A percentile compares a stretch with the other conserved stretches of the same genome.
Conservation (phyloP, 2,329 filamentous ascomycete genomes). For the Colletotrichum truncatum region DNA sequence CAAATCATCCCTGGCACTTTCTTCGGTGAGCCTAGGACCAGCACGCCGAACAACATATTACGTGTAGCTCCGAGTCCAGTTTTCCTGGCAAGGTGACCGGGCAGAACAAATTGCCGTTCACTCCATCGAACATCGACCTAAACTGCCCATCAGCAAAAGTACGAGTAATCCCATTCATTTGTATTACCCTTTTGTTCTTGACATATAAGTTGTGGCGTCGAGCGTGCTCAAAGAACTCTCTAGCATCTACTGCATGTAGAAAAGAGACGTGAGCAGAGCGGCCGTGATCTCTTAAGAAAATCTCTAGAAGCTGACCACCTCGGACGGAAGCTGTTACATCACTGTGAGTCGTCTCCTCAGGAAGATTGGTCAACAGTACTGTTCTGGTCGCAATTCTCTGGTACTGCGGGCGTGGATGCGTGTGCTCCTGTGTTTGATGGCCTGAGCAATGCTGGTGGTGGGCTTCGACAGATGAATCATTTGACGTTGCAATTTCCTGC, state of each 20-base stretch:
- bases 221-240: conserved; percentile 70
- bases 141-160: background rate
- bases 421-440: background rate
- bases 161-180: background rate
- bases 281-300: conserved; percentile 69
- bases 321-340: conserved; percentile 73
- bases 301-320: conserved; percentile 76
- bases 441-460: background rate
- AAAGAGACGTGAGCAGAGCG: conserved; percentile 75
- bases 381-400: conserved; percentile 60
- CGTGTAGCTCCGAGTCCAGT: conserved; percentile 74
- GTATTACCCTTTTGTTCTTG: conserved; percentile 59
- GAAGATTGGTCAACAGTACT: conserved; percentile 69
- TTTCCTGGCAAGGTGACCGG: conserved; percentile 70
- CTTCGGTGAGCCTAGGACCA: conserved; percentile 66
- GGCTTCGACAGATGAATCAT: background rate
- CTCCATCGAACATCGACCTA: conserved; percentile 78
- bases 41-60: conserved; percentile 73
- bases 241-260: conserved; percentile 68
- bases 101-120: conserved; percentile 74
- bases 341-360: conserved; percentile 68
- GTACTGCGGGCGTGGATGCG: conserved; percentile 35
- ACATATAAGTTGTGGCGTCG: conserved; percentile 75
- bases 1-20: conserved; percentile 74
- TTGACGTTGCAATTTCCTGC: background rate